Evolutionary conservation across 371 early-diverging fungal genomes (phyloP), one percentile per base, ranked within the genome.

Genomic region (Funneliformis caledonium): DNA sequence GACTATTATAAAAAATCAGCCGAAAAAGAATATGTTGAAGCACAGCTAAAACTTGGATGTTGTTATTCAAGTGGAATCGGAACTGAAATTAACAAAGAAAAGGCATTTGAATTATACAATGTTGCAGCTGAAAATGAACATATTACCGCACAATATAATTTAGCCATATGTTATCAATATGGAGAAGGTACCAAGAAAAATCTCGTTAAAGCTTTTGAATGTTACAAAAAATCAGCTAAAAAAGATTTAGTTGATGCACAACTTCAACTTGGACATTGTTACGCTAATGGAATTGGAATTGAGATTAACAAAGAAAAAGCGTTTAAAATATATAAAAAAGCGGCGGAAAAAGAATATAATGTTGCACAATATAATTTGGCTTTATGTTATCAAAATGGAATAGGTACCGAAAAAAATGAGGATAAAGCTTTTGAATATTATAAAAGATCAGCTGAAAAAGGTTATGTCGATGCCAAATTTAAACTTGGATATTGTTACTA

Each of bases 211-310:
- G 91, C 91, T 9, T 80, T 86, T 22, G 82, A 86, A 73, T 92
- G 89, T 90, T 94, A 91, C 83, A 83, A 78, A 26, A 82, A 80
- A 69, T 90, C 93, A 1, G 91, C 90, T 9, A 42, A 84, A 9
- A 85, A 82, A 10, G 84, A 92, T 50, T 59, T 76, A 62, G 22
- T 70, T 9, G 72, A 45, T 12, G 93, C 94, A 42, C 92, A 92
- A 82, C 91, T 93, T 85, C 93, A 93, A 82, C 85, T 94, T 31
- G 96, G 94, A 3, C 90, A 93, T 82, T 93, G 92, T 80, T 94
- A 91, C 85, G 93, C 93, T 78, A 89, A 94, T 83, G 96, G 95
- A 19, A 88, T 90, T 72, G 96, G 94, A 12, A 91, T 96, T 9
- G 60, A 50, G 83, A 81, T 4, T 80, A 85, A 31, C 83, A 84